Percentiles rank a stretch among this genome's conserved stretches.
Evolutionary conservation across 2,329 filamentous ascomycete species (phyloP).

Genomic region (Penicillium sumatraense): DNA sequence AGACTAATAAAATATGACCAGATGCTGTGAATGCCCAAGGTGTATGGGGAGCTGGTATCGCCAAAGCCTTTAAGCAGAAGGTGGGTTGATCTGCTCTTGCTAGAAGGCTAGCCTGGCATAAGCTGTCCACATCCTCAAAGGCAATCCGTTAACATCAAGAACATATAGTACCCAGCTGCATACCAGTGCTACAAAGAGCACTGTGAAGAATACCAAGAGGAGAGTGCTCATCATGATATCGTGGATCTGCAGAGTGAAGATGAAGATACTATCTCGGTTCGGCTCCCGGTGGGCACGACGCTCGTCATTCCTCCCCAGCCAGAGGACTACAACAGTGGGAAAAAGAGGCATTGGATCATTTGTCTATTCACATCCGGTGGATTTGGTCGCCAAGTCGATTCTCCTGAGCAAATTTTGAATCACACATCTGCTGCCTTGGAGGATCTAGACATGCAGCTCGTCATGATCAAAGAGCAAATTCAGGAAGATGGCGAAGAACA

Average conservation of each 20-base stretch:
- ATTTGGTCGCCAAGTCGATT: conserved; percentile 50
- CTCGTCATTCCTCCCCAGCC: conserved; percentile 59
- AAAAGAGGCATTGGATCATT: conserved; percentile 57
- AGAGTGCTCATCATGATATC: conserved; percentile 1
- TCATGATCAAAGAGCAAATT: conserved; percentile 22
- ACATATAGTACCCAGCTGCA: conserved; percentile 55
- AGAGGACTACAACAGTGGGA: conserved; percentile 28
- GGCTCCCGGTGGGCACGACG: conserved; percentile 51
- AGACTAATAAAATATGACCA: conserved; percentile 19
- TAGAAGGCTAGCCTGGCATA: neutral
- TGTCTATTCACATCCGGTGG: conserved; percentile 62
- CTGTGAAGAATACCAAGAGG: conserved; percentile 42
- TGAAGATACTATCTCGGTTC: conserved; percentile 17
- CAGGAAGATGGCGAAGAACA: conserved; percentile 10
- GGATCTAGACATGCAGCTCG: conserved; percentile 53
- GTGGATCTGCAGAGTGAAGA: conserved; percentile 1
- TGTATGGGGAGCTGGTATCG: conserved; percentile 64
- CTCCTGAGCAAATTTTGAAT: conserved; percentile 50
- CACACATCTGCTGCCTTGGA: conserved; percentile 56
- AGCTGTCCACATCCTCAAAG: neutral
- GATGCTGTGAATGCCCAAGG: conserved; percentile 65
- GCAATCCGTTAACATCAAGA: neutral
- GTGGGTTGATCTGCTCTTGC: conserved; percentile 21
- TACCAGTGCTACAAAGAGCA: conserved; percentile 53
- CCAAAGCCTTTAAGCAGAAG: conserved; percentile 52